phyloP scores from a whole-genome alignment of 305 asterid genomes.

The Fraxinus floribunda region DNA sequence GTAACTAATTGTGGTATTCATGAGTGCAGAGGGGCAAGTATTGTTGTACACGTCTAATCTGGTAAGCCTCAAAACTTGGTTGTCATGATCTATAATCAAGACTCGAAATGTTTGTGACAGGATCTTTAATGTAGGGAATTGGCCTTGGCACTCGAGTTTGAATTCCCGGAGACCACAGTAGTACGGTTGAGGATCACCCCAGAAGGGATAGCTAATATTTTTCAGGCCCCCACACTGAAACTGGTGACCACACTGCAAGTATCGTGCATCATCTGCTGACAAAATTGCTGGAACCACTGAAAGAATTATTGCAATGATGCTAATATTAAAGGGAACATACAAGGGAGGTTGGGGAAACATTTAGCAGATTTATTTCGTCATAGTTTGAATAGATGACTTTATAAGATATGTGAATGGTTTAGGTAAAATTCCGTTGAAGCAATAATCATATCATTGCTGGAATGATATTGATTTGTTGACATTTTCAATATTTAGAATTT shows the following conservation, averaged over 20 bases:
- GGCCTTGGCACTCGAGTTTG: neutral
- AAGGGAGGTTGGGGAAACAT: neutral
- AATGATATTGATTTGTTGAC: neutral
- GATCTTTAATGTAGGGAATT: neutral
- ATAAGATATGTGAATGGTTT: neutral
- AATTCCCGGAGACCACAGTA: neutral
- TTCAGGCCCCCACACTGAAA: neutral
- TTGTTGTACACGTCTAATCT: neutral
- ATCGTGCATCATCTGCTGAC: neutral
- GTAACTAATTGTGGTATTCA: neutral
- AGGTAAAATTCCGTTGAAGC: neutral
- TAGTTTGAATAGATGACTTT: neutral
- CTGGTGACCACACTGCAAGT: neutral
- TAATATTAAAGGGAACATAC: neutral
- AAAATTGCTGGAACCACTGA: neutral
- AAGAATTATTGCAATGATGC: neutral
- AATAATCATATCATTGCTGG: neutral
- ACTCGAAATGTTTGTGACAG: neutral
- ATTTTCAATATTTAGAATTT: neutral
- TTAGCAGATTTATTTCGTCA: neutral
- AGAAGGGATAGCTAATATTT: neutral
- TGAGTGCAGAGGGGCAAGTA: neutral
- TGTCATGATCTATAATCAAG: neutral
- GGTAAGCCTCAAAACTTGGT: neutral
- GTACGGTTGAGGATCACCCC: neutral